Evolutionary conservation across 1,284 basidiomycete species (phyloP).

Genomic region (Tilletia setariae): DNA sequence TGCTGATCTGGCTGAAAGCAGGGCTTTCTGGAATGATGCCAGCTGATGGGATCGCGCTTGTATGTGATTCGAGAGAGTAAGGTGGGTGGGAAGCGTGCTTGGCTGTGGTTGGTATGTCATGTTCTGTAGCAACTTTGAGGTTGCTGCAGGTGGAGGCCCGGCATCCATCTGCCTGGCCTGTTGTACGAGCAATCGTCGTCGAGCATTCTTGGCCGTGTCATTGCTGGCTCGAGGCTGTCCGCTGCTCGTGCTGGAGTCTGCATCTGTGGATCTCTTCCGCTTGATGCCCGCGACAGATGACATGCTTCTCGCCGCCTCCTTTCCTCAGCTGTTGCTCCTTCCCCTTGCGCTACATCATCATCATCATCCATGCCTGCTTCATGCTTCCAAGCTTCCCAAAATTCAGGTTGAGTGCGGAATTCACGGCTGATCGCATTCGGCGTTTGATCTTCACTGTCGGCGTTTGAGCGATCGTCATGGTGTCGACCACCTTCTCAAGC

Average conservation of each 20-base stretch:
- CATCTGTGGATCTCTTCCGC: background rate
- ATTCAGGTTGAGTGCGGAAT: background rate
- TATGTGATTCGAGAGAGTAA: conserved; percentile 29
- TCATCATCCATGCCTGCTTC: background rate
- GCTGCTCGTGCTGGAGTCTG: background rate
- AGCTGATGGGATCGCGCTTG: conserved; percentile 36
- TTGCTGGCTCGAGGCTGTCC: background rate
- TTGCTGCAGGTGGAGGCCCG: conserved; percentile 20
- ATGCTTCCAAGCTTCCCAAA: background rate
- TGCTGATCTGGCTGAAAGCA: conserved; percentile 31
- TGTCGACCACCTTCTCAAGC: too few species aligned
- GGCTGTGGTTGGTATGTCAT: background rate
- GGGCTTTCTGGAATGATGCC: conserved; percentile 31
- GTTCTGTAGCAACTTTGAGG: background rate
- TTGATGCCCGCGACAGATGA: background rate
- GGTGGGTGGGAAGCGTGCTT: conserved; percentile 25
- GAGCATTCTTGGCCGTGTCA: background rate
- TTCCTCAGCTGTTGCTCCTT: background rate
- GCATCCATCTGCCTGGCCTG: conserved; percentile 1
- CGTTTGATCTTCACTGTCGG: background rate
- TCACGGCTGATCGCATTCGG: background rate
- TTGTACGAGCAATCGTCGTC: background rate
- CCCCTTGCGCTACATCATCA: background rate
- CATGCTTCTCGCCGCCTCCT: background rate
- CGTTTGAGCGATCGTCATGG: background rate